A percentile compares a stretch with the other conserved stretches of the same genome.
Evolutionary conservation across 805 yeast genomes (phyloP).

Genomic region (Metschnikowia corniflorae): DNA sequence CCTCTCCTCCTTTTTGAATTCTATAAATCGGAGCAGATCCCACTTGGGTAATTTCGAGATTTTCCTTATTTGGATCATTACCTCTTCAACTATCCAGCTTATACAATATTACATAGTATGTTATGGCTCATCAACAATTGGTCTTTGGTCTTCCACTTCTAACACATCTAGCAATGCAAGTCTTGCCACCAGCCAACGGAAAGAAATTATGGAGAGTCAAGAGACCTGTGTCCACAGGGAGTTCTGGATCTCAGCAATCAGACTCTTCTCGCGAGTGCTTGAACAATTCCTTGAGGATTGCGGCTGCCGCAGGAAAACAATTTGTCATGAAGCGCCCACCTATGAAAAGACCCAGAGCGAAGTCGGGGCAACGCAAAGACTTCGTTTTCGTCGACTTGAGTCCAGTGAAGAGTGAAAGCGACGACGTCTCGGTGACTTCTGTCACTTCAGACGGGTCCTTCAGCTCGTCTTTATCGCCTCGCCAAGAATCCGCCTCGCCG

Average conservation of each 20-base stretch:
- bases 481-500: slow-evolving; percentile 9
- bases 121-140: too few relatives aligned
- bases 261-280: slow-evolving; percentile 36
- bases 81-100: not conserved
- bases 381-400: slow-evolving; percentile 45
- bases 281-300: slow-evolving; percentile 39
- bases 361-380: slow-evolving; percentile 44
- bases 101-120: slow-evolving; percentile 1
- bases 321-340: slow-evolving; percentile 38
- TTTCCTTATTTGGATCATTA: not conserved
- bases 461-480: slow-evolving; percentile 11
- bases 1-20: not conserved
- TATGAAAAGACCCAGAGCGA: slow-evolving; percentile 41
- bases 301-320: slow-evolving; percentile 34
- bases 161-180: slow-evolving; percentile 15
- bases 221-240: slow-evolving; percentile 20
- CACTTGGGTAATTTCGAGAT: not conserved
- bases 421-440: slow-evolving; percentile 19
- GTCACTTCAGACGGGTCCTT: slow-evolving; percentile 20
- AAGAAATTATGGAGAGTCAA: slow-evolving; percentile 45
- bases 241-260: slow-evolving; percentile 13
- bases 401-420: slow-evolving; percentile 33
- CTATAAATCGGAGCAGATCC: slow-evolving; percentile 1
- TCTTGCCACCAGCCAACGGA: slow-evolving; percentile 43
- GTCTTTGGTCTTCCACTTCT: too few relatives aligned